These are phyloP conservation scores for Alliaria petiolata DNA, from an alignment of 345 rosid genomes.

Conservation along the genomic window DNA sequence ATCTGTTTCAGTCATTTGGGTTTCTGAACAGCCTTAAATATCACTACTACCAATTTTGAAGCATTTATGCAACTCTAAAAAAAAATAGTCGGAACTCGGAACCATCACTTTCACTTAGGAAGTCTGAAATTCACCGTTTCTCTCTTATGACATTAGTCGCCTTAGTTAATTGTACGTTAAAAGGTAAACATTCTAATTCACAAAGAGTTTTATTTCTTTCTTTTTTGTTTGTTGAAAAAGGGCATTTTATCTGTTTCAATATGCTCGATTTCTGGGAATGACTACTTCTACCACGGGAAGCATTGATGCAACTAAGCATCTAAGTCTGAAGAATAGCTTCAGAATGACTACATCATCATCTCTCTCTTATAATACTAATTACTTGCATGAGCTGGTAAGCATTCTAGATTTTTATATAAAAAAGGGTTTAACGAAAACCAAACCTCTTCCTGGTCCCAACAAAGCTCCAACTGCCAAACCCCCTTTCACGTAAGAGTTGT, in stretches of 20 bases:
- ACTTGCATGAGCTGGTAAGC: too few relatives aligned
- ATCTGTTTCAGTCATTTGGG: neutral
- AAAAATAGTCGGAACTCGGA: neutral
- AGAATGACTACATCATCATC: neutral
- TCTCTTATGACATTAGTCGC: neutral
- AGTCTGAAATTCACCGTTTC: neutral
- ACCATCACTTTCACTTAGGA: neutral
- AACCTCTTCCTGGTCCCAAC: slow-evolving; percentile 96
- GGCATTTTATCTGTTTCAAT: too few relatives aligned
- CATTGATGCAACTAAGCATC: too few relatives aligned
- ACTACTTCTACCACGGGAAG: too few relatives aligned
- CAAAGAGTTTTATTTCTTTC: too few relatives aligned
- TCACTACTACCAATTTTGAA: neutral
- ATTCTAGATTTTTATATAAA: too few relatives aligned
- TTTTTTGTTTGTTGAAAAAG: too few relatives aligned
- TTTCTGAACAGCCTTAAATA: slow-evolving; percentile 7
- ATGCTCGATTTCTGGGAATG: too few relatives aligned
- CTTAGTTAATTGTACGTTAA: neutral
- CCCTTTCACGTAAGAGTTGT: slow-evolving; percentile 81
- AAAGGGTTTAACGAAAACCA: slow-evolving; percentile 2
- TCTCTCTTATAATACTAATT: neutral
- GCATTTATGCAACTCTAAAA: too few relatives aligned
- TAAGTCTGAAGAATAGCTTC: too few relatives aligned
- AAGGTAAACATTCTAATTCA: neutral
- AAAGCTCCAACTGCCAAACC: slow-evolving; percentile 78